phyloP scores from a whole-genome alignment of 345 rosid species.

The Salix exigua region DNA sequence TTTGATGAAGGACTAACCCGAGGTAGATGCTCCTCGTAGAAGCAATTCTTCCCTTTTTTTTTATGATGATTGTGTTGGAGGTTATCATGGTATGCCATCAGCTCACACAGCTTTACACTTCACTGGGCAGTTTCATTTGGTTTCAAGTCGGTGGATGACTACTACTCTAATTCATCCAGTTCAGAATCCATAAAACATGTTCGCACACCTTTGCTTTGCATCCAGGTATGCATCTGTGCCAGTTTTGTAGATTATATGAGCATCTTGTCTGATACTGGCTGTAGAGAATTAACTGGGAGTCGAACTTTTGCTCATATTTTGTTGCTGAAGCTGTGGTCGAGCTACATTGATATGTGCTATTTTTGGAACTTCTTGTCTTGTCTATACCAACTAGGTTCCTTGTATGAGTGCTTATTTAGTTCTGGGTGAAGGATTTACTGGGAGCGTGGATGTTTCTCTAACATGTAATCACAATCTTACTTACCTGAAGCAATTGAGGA shows the following conservation, averaged over 20 bases:
- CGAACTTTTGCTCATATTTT: background rate
- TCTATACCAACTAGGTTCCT: background rate
- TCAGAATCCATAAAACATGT: slow-evolving; percentile 65
- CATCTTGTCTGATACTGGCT: background rate
- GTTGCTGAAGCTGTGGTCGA: background rate
- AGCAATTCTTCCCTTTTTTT: background rate
- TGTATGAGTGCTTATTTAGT: background rate
- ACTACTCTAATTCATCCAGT: slow-evolving; percentile 81
- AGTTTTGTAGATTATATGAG: background rate
- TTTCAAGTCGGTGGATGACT: slow-evolving; percentile 86
- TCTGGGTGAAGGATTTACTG: background rate
- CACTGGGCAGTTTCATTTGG: slow-evolving; percentile 76
- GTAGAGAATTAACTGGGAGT: background rate
- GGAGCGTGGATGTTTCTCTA: background rate
- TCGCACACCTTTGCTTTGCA: slow-evolving; percentile 69
- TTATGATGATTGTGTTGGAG: background rate
- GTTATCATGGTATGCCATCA: background rate
- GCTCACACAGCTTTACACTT: slow-evolving; percentile 5
- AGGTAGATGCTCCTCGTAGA: slow-evolving; percentile 34
- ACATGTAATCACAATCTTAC: background rate
- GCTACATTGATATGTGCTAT: background rate
- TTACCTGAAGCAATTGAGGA: background rate
- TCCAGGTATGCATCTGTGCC: slow-evolving; percentile 51
- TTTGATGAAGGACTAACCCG: slow-evolving; percentile 83
- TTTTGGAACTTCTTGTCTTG: background rate